Evolutionary conservation across 768 basidiomycete genomes (phyloP).

Genomic region (Cubamyces lactineus): DNA sequence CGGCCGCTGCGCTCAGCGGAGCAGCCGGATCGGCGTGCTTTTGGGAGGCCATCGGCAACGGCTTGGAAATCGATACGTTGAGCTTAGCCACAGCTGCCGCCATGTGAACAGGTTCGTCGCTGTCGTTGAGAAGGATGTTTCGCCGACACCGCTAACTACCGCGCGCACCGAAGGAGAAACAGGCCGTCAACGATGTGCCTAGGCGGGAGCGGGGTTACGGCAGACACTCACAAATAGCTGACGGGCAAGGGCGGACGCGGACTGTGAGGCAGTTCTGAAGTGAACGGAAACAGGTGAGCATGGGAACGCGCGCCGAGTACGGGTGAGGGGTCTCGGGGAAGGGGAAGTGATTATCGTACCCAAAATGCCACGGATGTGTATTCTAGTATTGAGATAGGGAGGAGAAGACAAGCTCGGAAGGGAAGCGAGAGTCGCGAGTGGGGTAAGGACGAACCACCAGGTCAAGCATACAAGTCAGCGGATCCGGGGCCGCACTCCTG

Average conservation of each 20-base stretch:
- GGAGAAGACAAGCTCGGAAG: constrained; percentile 18
- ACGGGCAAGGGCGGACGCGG: constrained; percentile 5
- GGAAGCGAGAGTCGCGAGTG: constrained; percentile 19
- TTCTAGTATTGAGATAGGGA: constrained; percentile 22
- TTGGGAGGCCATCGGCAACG: constrained; percentile 49
- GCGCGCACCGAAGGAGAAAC: constrained; percentile 4
- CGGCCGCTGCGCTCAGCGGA: constrained; percentile 41
- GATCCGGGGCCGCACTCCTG: constrained; percentile 16
- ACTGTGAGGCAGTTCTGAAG: constrained; percentile 17
- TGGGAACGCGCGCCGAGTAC: constrained; percentile 15
- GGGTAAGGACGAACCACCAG: constrained; percentile 23
- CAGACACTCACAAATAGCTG: constrained; percentile 20
- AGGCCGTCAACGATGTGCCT: constrained; percentile 5
- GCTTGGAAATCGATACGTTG: constrained; percentile 43
- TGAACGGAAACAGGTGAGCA: constrained; percentile 20
- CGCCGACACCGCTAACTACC: constrained; percentile 20
- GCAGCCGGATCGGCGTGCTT: constrained; percentile 25
- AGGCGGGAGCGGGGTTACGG: constrained; percentile 7
- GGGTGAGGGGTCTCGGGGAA: constrained; percentile 17
- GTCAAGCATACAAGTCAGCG: constrained; percentile 25
- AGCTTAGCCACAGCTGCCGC: constrained; percentile 46
- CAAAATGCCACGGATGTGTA: constrained; percentile 17
- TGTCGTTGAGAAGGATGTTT: constrained; percentile 19
- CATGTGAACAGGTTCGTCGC: constrained; percentile 40
- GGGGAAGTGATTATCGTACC: constrained; percentile 23